Base-by-base conservation (phyloP, 768 basidiomycete species). In the Russula vinacea region DNA sequence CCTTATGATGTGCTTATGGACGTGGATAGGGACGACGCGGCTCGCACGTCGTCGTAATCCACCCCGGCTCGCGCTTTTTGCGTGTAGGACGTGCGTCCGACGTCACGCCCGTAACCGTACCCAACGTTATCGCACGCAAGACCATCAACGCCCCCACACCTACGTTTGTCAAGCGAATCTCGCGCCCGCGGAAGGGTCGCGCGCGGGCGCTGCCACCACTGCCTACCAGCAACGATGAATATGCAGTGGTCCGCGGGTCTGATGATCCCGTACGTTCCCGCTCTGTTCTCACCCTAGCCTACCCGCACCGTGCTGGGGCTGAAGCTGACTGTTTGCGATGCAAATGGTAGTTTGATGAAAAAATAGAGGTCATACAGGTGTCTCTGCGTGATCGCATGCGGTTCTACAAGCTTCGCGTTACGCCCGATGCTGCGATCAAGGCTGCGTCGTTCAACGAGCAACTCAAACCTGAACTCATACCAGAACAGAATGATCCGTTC, bases 381-480 rank as follows among this genome's bases (percentile, higher is more conserved):
- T 90, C 90, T 3, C 79, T 93, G 47, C 84, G 89, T 29, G 90
- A 92, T 59, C 79, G 90, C 58, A 92, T 92, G 90, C 81, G 86
- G 35, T 92, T 92, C 73, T 92, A 92, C 75, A 92, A 92, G 73
- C 78, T 92, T 61, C 83, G 82, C 58, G 88, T 86, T 60, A 92
- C 85, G 26, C 87, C 79, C 24, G 88, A 85, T 73, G 88, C 84
- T 47, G 83, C 83, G 7, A 79, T 78, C 55, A 86, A 90, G 50
- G 90, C 89, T 0, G 83, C 86, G 6, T 84, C 83, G 13, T 93
- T 89, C 74, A 97, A 96, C 71, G 84, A 85, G 63, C 86, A 87
- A 64, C 91, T 93, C 73, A 84, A 85, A 71, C 89, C 92, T 2
- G 92, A 95, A 71, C 83, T 83, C n/a, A 92, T 98, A 42, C 81